A percentile compares a stretch with the other conserved stretches of the same genome.
Conservation (phyloP, 2,329 filamentous ascomycete genomes). For the Cercospora sesami region DNA sequence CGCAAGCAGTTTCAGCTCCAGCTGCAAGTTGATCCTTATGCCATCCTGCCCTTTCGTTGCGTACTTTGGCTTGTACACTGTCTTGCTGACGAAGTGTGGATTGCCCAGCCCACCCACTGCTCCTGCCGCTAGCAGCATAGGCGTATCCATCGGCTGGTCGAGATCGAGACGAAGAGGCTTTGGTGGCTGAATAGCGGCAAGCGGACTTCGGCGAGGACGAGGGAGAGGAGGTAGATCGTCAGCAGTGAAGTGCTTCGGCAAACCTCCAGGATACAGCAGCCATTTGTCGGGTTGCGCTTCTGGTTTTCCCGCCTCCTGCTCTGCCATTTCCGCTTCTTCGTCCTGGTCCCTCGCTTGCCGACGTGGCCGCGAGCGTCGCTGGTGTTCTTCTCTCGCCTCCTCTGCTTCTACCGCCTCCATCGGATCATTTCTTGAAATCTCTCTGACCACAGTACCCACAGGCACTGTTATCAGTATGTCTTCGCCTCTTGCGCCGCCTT, state of each 20-base stretch:
- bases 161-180: conserved; percentile 64
- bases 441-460: conserved; percentile 85
- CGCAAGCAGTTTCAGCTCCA: conserved; percentile 92
- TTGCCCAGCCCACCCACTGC: conserved; percentile 90
- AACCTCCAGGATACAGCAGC: conserved; percentile 79
- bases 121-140: conserved; percentile 82
- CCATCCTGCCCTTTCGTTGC: conserved; percentile 83
- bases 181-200: conserved; percentile 67
- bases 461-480: conserved; percentile 89
- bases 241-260: conserved; percentile 66
- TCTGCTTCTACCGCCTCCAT: conserved; percentile 63
- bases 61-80: conserved; percentile 75
- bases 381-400: conserved; percentile 25
- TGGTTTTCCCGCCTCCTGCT: background rate
- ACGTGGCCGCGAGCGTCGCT: conserved; percentile 39
- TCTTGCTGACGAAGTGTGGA: conserved; percentile 81
- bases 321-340: conserved; percentile 37
- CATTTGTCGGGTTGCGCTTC: conserved; percentile 63
- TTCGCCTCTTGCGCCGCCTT: conserved; percentile 75
- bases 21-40: conserved; percentile 73
- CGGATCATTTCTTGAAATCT: conserved; percentile 77
- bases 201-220: conserved; percentile 56
- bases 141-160: conserved; percentile 71
- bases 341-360: conserved; percentile 41
- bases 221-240: conserved; percentile 60